Conservation (phyloP, 192 early-diverging fungal species). For the Dissophora globulifera region DNA sequence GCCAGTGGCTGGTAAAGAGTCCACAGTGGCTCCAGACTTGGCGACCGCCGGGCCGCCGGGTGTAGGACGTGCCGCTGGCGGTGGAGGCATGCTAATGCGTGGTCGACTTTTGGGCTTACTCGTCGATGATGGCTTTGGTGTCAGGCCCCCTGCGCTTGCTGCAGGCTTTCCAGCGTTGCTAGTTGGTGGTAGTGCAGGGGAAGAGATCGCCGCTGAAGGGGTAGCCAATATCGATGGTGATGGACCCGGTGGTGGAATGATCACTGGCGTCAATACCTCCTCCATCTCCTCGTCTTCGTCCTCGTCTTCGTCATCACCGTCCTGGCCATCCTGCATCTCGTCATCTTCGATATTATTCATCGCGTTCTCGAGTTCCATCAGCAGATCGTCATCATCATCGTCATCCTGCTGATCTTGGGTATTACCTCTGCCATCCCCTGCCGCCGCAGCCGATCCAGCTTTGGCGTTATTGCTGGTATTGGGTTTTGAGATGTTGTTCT, state of each 20-base stretch:
- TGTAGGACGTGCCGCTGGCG: conserved; percentile 12
- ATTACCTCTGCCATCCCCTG: background rate
- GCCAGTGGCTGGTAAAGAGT: background rate
- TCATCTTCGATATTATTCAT: conserved; percentile 21
- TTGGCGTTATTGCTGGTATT: too few relatives aligned
- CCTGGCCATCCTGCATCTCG: conserved; percentile 11
- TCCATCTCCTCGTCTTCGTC: conserved; percentile 47
- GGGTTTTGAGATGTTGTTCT: too few relatives aligned
- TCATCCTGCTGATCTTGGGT: conserved; percentile 16
- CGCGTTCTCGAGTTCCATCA: conserved; percentile 32
- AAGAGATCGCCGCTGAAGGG: background rate
- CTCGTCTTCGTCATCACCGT: conserved; percentile 38
- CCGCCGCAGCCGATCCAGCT: background rate
- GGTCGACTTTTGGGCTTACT: conserved; percentile 5
- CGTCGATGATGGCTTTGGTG: too few relatives aligned
- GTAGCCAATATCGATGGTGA: background rate
- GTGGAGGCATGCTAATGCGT: conserved; percentile 20
- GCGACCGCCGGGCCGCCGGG: too few relatives aligned
- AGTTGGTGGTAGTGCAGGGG: conserved; percentile 11
- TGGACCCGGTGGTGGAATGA: conserved; percentile 15
- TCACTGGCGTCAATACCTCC: conserved; percentile 25
- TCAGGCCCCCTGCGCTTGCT: background rate
- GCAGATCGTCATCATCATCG: conserved; percentile 9
- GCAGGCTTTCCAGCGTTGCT: background rate
- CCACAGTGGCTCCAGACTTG: too few relatives aligned